Evolutionary conservation across 1,139 yeast genomes (phyloP), one percentile per base, ranked within the genome.

Genomic region (Kodamaea alishanica): DNA sequence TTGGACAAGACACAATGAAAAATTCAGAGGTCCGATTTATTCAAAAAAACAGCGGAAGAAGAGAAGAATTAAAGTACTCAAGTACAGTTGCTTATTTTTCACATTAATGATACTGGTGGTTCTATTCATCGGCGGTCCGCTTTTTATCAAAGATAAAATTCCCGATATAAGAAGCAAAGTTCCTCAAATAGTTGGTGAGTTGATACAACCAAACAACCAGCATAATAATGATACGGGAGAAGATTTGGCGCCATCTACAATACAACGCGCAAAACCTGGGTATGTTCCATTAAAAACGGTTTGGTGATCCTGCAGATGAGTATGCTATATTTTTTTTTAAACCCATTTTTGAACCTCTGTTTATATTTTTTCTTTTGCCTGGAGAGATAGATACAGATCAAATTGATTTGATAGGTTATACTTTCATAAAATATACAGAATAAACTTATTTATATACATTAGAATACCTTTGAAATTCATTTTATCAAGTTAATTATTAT

Each of bases 141-240:
- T 74, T 4, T 58, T 67, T 35, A 61, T 39, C 10, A 10, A 30
- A 20, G 34, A 42, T 6, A 40, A 37, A 8, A 38, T 56, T 5
- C 57, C 59, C 2, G 55, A 56, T 12, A 24, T 60, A 6, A 33
- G 43, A 15, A 37, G 32, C 0, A 29, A 34, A 1, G 25, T 55
- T 3, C 58, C 60, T 4, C 33, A 42, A 3, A 41, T 55, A 34
- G 55, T 42, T 47, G 61, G 50, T 9, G 75, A 73, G 2, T 49
- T 81, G 12, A 55, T 80, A 3, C 87, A 81, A 50, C 87, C 87
- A 0, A 67, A 61, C 26, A 50, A 58, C 28, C 85, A 79, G 51
- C 63, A 70, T 34, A 77, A 79, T 45, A 79, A 81, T 51, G 86
- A 81, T 50, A 81, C 86, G 0, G 87, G 85, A 0, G 61, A 62